Base-by-base conservation (phyloP, 306 rosid species). In the Albizia julibrissin region DNA sequence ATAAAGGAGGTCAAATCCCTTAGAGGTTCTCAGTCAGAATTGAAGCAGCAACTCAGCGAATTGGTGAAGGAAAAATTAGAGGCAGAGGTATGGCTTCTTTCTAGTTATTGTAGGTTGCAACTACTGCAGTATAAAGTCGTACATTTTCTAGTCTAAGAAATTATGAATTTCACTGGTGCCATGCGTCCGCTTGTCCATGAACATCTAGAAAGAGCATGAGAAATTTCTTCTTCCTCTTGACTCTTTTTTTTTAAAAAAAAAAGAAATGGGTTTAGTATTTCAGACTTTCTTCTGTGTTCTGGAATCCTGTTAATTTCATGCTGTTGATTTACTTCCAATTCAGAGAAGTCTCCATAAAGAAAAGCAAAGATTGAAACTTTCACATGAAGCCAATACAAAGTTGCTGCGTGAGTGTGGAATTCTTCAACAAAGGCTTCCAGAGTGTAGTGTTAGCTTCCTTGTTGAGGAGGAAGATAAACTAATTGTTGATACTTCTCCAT, bases 1-100 rank as follows among this genome's bases (percentile, higher is more conserved):
- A 82, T 91, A 62, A 90, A 93, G 86, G 99, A 95, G 87, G 95
- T 93, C 83, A 95, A 92, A 86, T 87, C 93, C 78, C 98, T 95
- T 74, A 87, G 96, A 85, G 90, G 65, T 81, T 86, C 97, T 77
- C 94, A 93, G 82, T 80, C 77, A 82, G 93, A 95, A 76, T 76
- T 95, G 90, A 95, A 92, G 88, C 93, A 87, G 81, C 97, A 95
- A 76, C 92, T 91, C 68, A 74, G 93, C 11, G 90, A 87, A 74
- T 64, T 92, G 86, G 87, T 83, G 87, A 90, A 92, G 86, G 99
- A 93, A 86, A 95, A 91, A 75, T 40, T 92, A 80, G 97, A 92
- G 70, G 80, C 86, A 77, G 98, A 93, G 99, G 99, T 95, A 82
- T 77, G 80, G 76, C 52, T 72, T 75, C 72, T 79, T 79, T 82